Percentiles rank a stretch among this genome's conserved stretches.
Evolutionary conservation across 331 rosid genomes (phyloP).

Genomic region (Rhamnella rubrinervis): DNA sequence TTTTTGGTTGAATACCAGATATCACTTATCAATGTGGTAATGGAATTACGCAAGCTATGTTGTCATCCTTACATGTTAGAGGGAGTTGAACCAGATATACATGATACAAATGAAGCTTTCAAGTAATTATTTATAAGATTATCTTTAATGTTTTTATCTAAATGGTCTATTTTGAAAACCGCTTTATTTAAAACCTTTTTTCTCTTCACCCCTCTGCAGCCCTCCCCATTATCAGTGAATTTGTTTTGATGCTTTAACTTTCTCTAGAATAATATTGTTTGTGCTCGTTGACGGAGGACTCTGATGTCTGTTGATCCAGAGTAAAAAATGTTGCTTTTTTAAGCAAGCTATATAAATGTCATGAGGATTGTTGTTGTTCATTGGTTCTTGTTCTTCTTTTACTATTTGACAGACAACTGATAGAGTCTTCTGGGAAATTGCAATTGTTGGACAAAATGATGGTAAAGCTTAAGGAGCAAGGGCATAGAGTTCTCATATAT

Average conservation of each 20-base stretch:
- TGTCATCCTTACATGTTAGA: conserved; percentile 97
- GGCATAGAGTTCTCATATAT: conserved; percentile 96
- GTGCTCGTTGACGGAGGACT: background rate
- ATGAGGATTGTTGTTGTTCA: background rate
- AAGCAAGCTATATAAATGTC: background rate
- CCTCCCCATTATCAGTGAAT: background rate
- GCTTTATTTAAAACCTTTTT: background rate
- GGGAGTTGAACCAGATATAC: conserved; percentile 95
- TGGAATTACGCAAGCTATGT: conserved; percentile 98
- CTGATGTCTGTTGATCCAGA: background rate
- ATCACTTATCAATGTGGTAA: conserved; percentile 95
- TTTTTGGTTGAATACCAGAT: conserved; percentile 52
- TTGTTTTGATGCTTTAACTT: conserved; percentile 7
- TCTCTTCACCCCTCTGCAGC: background rate
- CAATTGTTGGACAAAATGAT: conserved; percentile 96
- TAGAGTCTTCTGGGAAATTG: conserved; percentile 95
- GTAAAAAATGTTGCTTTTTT: background rate
- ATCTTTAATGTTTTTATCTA: conserved; percentile 1
- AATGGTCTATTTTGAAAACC: conserved; percentile 5
- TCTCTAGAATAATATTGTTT: background rate
- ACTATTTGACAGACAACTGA: conserved; percentile 59
- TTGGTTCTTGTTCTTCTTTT: background rate
- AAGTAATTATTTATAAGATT: conserved; percentile 44
- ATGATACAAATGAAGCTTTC: conserved; percentile 70
- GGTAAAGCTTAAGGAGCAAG: conserved; percentile 97